Percentiles rank a stretch among this genome's conserved stretches.
Evolutionary conservation across 441 rosid genomes (phyloP).

Genomic region (Iberis amara): DNA sequence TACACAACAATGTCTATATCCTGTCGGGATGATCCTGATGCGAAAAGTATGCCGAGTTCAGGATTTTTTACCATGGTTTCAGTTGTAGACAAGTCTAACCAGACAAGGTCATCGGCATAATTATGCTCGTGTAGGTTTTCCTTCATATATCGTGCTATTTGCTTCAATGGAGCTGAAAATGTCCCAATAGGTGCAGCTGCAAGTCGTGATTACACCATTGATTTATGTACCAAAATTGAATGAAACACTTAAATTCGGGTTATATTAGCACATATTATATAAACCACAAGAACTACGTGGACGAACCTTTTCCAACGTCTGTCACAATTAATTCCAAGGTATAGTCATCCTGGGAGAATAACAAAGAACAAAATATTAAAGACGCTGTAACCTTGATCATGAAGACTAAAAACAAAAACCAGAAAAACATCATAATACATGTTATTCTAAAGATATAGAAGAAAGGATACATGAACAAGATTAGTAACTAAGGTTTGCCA

Average conservation of each 20-base stretch:
- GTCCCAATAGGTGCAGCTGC: conserved; percentile 77
- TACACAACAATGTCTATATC: conserved; percentile 12
- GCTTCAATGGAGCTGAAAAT: conserved; percentile 66
- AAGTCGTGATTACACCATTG: conserved; percentile 25
- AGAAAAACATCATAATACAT: conserved; percentile 11
- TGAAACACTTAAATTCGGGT: background rate
- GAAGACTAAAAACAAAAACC: conserved; percentile 9
- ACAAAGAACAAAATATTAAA: conserved; percentile 5
- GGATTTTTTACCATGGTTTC: conserved; percentile 42
- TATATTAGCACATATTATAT: conserved; percentile 2
- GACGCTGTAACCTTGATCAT: conserved; percentile 9
- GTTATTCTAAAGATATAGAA: conserved; percentile 13
- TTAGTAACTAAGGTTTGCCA: conserved; percentile 15
- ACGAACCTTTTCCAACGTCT: conserved; percentile 69
- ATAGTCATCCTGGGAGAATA: conserved; percentile 54
- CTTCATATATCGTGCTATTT: conserved; percentile 49
- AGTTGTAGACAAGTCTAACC: conserved; percentile 63
- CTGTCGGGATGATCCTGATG: no score
- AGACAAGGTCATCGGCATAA: conserved; percentile 47
- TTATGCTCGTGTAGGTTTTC: conserved; percentile 41
- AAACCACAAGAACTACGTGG: conserved; percentile 5
- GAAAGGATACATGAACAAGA: conserved; percentile 12
- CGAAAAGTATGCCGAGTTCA: background rate
- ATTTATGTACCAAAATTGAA: conserved; percentile 14
- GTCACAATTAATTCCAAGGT: conserved; percentile 62